Evolutionary conservation across 805 yeast species (phyloP).

Genomic region (Metschnikowia picachoensis): DNA sequence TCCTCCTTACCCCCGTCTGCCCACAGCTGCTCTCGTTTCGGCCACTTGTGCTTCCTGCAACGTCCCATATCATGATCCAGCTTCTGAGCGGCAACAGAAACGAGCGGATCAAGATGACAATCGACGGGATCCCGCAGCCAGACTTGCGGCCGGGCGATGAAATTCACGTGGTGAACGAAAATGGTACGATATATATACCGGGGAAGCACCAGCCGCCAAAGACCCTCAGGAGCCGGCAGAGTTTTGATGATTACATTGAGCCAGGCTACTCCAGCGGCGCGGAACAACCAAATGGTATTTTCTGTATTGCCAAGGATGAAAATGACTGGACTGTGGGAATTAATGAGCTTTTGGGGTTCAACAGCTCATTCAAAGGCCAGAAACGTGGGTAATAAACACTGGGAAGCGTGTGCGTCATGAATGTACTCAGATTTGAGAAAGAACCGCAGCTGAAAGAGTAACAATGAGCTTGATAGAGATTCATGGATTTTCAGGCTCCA

Average conservation of each 20-base stretch:
- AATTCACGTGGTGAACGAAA: constrained; percentile 65
- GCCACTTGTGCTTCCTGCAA: constrained; percentile 77
- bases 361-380: constrained; percentile 63
- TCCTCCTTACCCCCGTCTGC: constrained; percentile 83
- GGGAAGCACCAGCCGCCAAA: constrained; percentile 45
- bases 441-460: no score
- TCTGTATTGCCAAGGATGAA: constrained; percentile 80
- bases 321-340: constrained; percentile 92
- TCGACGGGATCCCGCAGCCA: constrained; percentile 81
- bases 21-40: constrained; percentile 89
- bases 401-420: background rate
- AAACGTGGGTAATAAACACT: background rate
- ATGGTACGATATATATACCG: constrained; percentile 55
- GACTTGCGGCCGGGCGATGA: constrained; percentile 73
- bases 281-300: constrained; percentile 52
- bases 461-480: no score
- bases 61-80: constrained; percentile 66
- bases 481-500: no score
- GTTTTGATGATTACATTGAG: constrained; percentile 20
- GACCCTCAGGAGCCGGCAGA: constrained; percentile 13
- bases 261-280: constrained; percentile 14
- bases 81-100: constrained; percentile 49
- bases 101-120: constrained; percentile 50
- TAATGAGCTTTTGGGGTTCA: constrained; percentile 84
- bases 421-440: background rate